These are phyloP conservation scores for Diaporthe sp. DNA, from an alignment of 2,329 filamentous ascomycete species.

Conservation along the genomic window DNA sequence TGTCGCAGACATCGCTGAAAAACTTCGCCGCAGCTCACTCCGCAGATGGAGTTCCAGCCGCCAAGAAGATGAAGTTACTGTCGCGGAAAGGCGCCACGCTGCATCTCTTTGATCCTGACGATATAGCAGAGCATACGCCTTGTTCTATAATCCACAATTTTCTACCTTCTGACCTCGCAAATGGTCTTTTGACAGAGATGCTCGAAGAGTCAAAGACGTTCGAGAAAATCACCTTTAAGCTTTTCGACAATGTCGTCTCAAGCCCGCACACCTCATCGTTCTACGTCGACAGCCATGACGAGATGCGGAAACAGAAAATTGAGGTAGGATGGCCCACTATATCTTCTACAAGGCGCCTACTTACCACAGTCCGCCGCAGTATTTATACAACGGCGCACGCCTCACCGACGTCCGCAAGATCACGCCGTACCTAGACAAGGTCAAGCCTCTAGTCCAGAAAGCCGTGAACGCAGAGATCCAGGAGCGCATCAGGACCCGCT, in stretches of 20 bases:
- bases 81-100: conserved; percentile 86
- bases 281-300: conserved; percentile 82
- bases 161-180: conserved; percentile 78
- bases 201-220: conserved; percentile 81
- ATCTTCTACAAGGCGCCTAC: too few relatives aligned
- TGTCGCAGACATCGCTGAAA: conserved; percentile 72
- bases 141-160: conserved; percentile 96
- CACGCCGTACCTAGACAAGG: conserved; percentile 79
- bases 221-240: conserved; percentile 79
- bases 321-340: conserved; percentile 55
- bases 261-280: conserved; percentile 88
- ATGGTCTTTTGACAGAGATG: conserved; percentile 81
- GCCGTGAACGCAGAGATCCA: conserved; percentile 85
- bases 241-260: conserved; percentile 89
- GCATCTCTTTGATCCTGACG: conserved; percentile 84
- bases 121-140: conserved; percentile 86
- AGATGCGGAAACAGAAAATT: conserved; percentile 77
- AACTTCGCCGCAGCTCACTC: conserved; percentile 56
- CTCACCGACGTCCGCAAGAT: conserved; percentile 83
- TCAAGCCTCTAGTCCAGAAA: conserved; percentile 78
- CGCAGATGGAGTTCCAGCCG: conserved; percentile 34
- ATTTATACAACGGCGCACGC: conserved; percentile 85
- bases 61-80: conserved; percentile 64
- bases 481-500: conserved; percentile 75
- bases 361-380: conserved; percentile 52